A percentile compares a stretch with the other conserved stretches of the same genome.
These are phyloP conservation scores for Saturnispora halmiae DNA, from an alignment of 805 yeast species.

Conservation along the genomic window DNA sequence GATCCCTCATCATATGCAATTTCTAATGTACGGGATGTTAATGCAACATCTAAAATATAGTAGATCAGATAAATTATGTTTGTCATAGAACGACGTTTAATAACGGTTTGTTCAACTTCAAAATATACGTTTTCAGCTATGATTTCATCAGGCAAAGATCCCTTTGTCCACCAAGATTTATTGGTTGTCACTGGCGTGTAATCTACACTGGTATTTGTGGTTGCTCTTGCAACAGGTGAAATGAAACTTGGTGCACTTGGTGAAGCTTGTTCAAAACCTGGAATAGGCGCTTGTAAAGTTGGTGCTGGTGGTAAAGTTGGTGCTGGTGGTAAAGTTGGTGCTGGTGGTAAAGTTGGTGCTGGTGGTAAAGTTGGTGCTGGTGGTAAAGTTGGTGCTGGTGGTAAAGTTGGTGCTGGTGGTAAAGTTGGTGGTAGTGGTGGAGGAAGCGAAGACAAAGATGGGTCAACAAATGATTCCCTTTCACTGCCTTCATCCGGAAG, in stretches of 20 bases:
- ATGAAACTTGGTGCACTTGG: background rate
- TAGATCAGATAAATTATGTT: constrained; percentile 47
- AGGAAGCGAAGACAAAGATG: constrained; percentile 16
- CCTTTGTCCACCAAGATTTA: constrained; percentile 58
- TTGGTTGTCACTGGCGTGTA: constrained; percentile 13
- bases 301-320: background rate
- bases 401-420: no score
- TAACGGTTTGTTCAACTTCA: constrained; percentile 54
- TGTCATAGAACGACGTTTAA: constrained; percentile 51
- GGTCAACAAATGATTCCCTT: no score
- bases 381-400: constrained; percentile 12
- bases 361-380: constrained; percentile 3
- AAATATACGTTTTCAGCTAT: constrained; percentile 39
- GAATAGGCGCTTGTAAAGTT: background rate
- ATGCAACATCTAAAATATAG: constrained; percentile 64
- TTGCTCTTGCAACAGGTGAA: background rate
- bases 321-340: background rate
- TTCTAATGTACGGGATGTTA: constrained; percentile 55
- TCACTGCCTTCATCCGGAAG: no score
- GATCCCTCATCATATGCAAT: constrained; percentile 45
- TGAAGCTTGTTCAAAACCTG: background rate
- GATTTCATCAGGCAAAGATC: constrained; percentile 48
- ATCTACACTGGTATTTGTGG: constrained; percentile 2
- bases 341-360: background rate
- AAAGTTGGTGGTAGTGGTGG: no score